A percentile compares a stretch with the other conserved stretches of the same genome.
phyloP scores from a whole-genome alignment of 2,329 filamentous ascomycete species.

The Beauveria pseudobassiana region DNA sequence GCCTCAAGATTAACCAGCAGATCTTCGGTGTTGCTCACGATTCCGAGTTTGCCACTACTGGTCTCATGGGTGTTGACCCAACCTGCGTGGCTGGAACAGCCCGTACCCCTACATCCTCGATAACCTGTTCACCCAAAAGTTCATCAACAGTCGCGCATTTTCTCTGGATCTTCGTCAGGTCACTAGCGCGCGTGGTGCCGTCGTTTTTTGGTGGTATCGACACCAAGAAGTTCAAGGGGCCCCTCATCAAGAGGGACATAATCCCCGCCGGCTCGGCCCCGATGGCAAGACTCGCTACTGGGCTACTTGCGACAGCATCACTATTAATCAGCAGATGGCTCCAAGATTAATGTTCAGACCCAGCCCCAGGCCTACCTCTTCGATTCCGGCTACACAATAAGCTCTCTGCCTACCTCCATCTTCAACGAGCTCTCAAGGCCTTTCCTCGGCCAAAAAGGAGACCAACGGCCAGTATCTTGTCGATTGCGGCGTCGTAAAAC shows the following conservation, averaged over 20 bases:
- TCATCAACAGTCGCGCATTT: constrained; percentile 31
- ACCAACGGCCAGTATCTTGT: constrained; percentile 40
- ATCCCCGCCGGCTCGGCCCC: constrained; percentile 32
- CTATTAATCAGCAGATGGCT: constrained; percentile 26
- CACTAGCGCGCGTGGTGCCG: constrained; percentile 24
- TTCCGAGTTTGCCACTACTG: constrained; percentile 21
- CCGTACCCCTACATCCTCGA: constrained; percentile 29
- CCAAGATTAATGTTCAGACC: constrained; percentile 37
- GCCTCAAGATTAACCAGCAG: constrained; percentile 26
- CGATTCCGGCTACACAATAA: constrained; percentile 61
- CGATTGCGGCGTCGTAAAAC: constrained; percentile 29
- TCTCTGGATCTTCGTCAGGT: constrained; percentile 27
- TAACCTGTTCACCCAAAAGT: constrained; percentile 24
- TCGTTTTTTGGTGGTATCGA: constrained; percentile 52
- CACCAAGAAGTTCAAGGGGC: constrained; percentile 45
- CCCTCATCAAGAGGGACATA: constrained; percentile 48
- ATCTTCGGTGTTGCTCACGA: constrained; percentile 30
- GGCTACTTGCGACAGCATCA: constrained; percentile 32
- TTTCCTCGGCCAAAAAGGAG: constrained; percentile 39
- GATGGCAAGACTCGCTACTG: constrained; percentile 33
- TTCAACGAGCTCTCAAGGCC: constrained; percentile 34
- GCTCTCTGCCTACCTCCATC: constrained; percentile 54
- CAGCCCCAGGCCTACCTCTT: constrained; percentile 43
- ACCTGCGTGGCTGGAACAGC: constrained; percentile 25
- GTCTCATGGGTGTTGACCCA: constrained; percentile 29